Percentiles rank a stretch among this genome's conserved stretches.
Evolutionary conservation across 148 eudicot genomes (phyloP).

Genomic region (Linanthus parryae): DNA sequence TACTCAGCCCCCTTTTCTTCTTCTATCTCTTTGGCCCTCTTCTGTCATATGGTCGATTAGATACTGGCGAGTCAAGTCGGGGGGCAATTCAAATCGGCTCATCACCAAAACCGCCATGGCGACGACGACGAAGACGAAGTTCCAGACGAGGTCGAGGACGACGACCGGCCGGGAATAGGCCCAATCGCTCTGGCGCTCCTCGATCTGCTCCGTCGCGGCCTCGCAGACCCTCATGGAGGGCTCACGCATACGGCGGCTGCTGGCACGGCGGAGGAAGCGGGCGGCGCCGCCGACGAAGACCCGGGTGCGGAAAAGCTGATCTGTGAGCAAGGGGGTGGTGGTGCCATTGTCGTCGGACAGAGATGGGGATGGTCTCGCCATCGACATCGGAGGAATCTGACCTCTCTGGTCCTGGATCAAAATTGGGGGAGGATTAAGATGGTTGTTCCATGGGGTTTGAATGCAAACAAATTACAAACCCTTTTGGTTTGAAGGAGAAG

Average conservation of each 20-base stretch:
- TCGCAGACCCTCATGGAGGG: conserved; percentile 5
- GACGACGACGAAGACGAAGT: not conserved
- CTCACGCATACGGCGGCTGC: conserved; percentile 11
- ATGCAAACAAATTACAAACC: no score
- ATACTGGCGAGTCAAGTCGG: no score
- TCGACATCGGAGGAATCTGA: no score
- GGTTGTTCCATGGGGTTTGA: no score
- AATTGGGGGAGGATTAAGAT: no score
- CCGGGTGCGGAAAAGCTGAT: not conserved
- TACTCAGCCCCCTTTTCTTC: no score
- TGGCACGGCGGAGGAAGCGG: conserved; percentile 11
- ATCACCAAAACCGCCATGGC: no score
- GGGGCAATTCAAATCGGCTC: no score
- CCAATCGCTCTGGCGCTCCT: conserved; percentile 7
- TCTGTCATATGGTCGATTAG: no score
- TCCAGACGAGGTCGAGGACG: not conserved
- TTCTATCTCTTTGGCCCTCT: no score
- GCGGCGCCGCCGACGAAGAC: conserved; percentile 10
- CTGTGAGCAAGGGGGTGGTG: not conserved
- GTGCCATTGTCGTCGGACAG: not conserved
- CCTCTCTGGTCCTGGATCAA: no score
- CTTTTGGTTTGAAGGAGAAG: no score
- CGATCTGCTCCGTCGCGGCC: conserved; percentile 7
- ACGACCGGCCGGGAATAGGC: not conserved
- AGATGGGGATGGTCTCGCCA: not conserved